Percentiles rank a stretch among this genome's conserved stretches.
These are phyloP conservation scores for Cicer bijugum DNA, from an alignment of 306 rosid genomes.

Conservation along the genomic window DNA sequence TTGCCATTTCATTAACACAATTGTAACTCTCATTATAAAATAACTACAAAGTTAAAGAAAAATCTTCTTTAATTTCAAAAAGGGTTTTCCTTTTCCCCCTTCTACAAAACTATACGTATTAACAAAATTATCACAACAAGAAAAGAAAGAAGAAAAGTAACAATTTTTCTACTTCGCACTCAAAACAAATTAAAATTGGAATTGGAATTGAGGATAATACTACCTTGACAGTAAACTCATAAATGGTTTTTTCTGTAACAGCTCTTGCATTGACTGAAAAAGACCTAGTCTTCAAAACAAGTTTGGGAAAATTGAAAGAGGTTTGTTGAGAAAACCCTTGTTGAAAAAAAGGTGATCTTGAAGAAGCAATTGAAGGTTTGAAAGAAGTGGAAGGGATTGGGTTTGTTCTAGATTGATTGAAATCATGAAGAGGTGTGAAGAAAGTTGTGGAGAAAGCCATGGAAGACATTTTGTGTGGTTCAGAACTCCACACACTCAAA, in stretches of 20 bases:
- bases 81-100: background rate
- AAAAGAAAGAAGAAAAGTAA: background rate
- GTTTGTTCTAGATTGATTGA: slow-evolving; percentile 39
- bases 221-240: slow-evolving; percentile 92
- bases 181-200: background rate
- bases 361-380: slow-evolving; percentile 63
- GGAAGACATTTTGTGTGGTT: slow-evolving; percentile 52
- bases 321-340: slow-evolving; percentile 47
- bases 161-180: background rate
- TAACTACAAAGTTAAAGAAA: too few species aligned
- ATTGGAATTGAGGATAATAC: slow-evolving; percentile 43
- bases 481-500: background rate
- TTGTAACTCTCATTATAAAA: too few species aligned
- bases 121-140: background rate
- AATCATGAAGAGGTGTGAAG: slow-evolving; percentile 47
- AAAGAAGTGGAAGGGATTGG: slow-evolving; percentile 45
- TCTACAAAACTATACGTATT: background rate
- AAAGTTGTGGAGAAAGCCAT: slow-evolving; percentile 63
- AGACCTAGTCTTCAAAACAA: slow-evolving; percentile 51
- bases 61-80: background rate
- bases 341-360: slow-evolving; percentile 62
- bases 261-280: slow-evolving; percentile 73
- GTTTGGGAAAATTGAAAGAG: slow-evolving; percentile 47
- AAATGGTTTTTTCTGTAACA: slow-evolving; percentile 71
- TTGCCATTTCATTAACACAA: too few species aligned